A percentile compares a stretch with the other conserved stretches of the same genome.
Evolutionary conservation across 805 yeast genomes (phyloP).

Genomic region (Candida ulmi): DNA sequence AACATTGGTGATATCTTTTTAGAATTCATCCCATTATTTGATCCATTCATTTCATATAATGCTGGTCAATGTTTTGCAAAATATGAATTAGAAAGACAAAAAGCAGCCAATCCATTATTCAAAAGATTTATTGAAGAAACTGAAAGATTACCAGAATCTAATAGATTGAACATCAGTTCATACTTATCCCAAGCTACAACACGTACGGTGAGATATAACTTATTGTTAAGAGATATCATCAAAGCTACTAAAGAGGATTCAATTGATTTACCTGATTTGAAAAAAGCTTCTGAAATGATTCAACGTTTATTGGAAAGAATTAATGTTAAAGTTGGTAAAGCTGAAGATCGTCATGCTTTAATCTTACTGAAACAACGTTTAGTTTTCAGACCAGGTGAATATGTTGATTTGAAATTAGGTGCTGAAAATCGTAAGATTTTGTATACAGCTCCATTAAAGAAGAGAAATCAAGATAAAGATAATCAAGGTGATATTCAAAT

Average conservation of each 20-base stretch:
- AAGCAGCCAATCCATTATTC: constrained; percentile 82
- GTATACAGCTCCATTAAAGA: constrained; percentile 71
- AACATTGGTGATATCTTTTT: constrained; percentile 84
- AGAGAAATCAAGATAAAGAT: constrained; percentile 69
- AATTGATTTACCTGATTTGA: constrained; percentile 52
- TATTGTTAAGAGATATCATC: constrained; percentile 73
- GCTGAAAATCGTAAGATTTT: constrained; percentile 77
- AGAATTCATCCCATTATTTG: constrained; percentile 80
- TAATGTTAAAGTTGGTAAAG: constrained; percentile 86
- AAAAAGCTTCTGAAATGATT: constrained; percentile 69
- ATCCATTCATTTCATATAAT: constrained; percentile 89
- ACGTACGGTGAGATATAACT: constrained; percentile 90
- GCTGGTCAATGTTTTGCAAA: constrained; percentile 94
- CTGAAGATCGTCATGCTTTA: constrained; percentile 86
- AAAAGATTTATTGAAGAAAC: constrained; percentile 92
- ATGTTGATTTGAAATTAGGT: constrained; percentile 77
- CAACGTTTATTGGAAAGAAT: constrained; percentile 65
- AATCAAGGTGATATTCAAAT: constrained; percentile 77
- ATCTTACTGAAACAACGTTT: constrained; percentile 82
- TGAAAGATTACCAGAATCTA: constrained; percentile 75
- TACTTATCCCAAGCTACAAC: constrained; percentile 94
- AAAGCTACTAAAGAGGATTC: constrained; percentile 78
- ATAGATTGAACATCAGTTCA: constrained; percentile 88
- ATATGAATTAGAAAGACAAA: constrained; percentile 91
- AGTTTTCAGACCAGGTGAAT: constrained; percentile 75